Evolutionary conservation across 768 basidiomycete species (phyloP), one percentile per base, ranked within the genome.

Genomic region (Xerocomellus chrysenteron): DNA sequence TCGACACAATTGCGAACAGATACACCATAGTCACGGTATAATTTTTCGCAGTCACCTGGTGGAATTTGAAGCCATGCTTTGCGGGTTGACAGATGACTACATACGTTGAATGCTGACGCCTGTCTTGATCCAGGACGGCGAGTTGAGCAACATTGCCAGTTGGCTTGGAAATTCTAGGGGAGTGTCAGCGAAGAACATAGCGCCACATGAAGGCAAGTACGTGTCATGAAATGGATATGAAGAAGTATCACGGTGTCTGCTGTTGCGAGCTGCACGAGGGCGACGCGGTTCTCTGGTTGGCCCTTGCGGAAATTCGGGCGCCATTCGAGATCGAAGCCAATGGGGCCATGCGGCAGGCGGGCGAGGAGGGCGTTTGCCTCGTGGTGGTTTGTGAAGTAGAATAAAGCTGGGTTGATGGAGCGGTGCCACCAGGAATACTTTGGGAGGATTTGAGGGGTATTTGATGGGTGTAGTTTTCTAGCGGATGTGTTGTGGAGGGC

Each of bases 251-350:
- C 80, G 13, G 69, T 74, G 4, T 82, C 67, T 4, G 72, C 64
- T 58, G 76, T 83, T 2, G 88, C 86, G 17, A 92, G 78, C 66
- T 93, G 90, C 4, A 92, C 77, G 24, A 92, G 77, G 3, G 91
- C 84, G 19, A 89, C 85, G 24, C 79, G 86, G 65, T 92, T 88
- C 68, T 85, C 80, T 28, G 71, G 64, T 26, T 71, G 65, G 19
- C 85, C 83, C 65, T 82, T 84, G 45, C 61, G 58, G 62, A 72
- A 84, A 19, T 65, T 82, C 0, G 91, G 91, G 57, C 79, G 83
- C 90, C 91, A 92, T 71, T 93, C 91, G 37, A 90, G 75, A 65
- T 93, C 91, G 59, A 92, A 84, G 28, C 91, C 91, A 48, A 81
- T 41, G 14, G 66, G 67, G 4, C 71, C 73, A 26, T 41, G 54